Conservation (phyloP, 495 filamentous ascomycete genomes). For the Pseudevernia furfuracea region DNA sequence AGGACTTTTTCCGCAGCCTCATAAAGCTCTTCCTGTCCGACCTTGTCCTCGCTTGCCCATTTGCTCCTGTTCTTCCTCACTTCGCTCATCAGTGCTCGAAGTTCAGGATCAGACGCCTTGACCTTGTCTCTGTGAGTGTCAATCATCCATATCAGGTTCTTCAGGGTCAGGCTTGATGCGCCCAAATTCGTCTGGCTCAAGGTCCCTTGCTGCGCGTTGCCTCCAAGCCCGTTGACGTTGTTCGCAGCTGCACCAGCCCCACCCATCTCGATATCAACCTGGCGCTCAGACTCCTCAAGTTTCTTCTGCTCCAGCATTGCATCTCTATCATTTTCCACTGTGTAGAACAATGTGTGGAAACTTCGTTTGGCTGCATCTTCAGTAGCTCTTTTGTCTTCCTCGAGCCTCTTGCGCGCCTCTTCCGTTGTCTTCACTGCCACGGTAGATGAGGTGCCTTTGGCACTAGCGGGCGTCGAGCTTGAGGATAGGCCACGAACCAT, state of each 20-base stretch:
- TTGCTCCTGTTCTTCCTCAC: slow-evolving; percentile 96
- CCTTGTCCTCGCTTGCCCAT: slow-evolving; percentile 95
- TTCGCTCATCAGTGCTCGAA: slow-evolving; percentile 88
- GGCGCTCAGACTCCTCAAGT: slow-evolving; percentile 90
- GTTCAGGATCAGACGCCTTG: slow-evolving; percentile 80
- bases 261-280: slow-evolving; percentile 86
- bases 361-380: slow-evolving; percentile 83
- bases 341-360: slow-evolving; percentile 89
- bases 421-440: slow-evolving; percentile 62
- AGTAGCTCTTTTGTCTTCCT: slow-evolving; percentile 87
- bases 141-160: slow-evolving; percentile 91
- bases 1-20: slow-evolving; percentile 93
- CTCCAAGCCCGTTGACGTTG: slow-evolving; percentile 38
- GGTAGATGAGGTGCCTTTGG: slow-evolving; percentile 33
- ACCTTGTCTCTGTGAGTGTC: slow-evolving; percentile 85
- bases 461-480: slow-evolving; percentile 22
- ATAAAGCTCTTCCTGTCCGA: slow-evolving; percentile 96
- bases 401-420: slow-evolving; percentile 84
- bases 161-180: slow-evolving; percentile 91
- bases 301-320: slow-evolving; percentile 98
- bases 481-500: slow-evolving; percentile 22
- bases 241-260: slow-evolving; percentile 40
- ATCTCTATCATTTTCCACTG: slow-evolving; percentile 85
- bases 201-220: slow-evolving; percentile 62
- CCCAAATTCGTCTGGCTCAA: slow-evolving; percentile 90